Evolutionary conservation across 257 asterid genomes (phyloP), one percentile per base, ranked within the genome.

Genomic region (Solanum clarkiae): DNA sequence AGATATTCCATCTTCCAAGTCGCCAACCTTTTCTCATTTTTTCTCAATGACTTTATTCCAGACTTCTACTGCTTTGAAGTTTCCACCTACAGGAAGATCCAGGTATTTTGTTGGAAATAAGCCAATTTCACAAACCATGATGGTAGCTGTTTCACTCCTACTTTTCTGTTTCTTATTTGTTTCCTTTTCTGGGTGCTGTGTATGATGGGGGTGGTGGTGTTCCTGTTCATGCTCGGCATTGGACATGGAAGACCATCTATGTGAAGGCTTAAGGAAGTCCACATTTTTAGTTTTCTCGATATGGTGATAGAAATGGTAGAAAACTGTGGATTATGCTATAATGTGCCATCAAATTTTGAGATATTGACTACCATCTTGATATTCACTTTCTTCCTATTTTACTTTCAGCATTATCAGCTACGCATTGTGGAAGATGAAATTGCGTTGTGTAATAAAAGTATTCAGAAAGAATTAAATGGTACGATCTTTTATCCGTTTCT

Each of bases 381-480:
- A 79, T 79, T 74, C 40, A 45, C 81, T 74, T 45, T 74, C 17
- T 17, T 79, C 45, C 47, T 79, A 26, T 26, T 82, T 53, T 15
- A 53, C 83, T 87, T 84, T 49, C 84, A 89, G 91, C 57, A 69
- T 83, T 49, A 80, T 71, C 87, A 89, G 85, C 83, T 51, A 3
- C 88, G 72, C 2, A 26, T 9, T 42, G 44, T 85, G 24, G 83
- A 84, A 84, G 91, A 89, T 57, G 75, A 87, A 62, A 81, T 87
- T 83, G 88, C 88, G 12, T n/a, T 56, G 20, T 89, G 86, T 63
- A 81, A 86, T 45, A 56, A 84, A 86, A 79, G 69, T 40, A 83
- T 89, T 79, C 90, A 8, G 86, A 86, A 71, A 51, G 63, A 81
- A 42, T 72, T 72, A 62, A 86, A 89, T 66, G 91, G 91, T 89